These are phyloP conservation scores for Metroxylon sagu DNA, from an alignment of 176 grass and related monocot genomes.

Conservation along the genomic window DNA sequence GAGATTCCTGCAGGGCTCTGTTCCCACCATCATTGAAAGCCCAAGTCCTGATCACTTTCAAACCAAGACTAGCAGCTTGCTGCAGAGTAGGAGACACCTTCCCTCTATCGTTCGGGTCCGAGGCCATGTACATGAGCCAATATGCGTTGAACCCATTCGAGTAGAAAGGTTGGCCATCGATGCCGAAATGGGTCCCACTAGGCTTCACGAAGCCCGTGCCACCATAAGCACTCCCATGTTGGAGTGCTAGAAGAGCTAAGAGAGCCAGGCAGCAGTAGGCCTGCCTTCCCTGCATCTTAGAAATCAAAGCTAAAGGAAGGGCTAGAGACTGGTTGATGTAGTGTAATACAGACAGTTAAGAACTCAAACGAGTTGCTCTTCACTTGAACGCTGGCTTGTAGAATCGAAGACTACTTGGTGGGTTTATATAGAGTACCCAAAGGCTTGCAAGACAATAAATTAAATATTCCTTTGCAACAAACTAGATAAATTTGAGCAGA, in stretches of 20 bases:
- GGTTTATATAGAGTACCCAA: too few species aligned
- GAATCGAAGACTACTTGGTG: too few species aligned
- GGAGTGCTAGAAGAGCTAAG: conserved; percentile 5
- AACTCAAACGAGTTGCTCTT: too few species aligned
- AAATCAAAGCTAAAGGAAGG: too few species aligned
- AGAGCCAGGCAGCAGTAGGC: background rate
- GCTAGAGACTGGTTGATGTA: too few species aligned
- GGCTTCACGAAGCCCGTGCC: conserved; percentile 26
- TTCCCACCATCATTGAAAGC: conserved; percentile 75
- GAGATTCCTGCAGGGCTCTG: conserved; percentile 49
- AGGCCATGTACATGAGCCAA: conserved; percentile 81
- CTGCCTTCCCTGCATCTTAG: too few species aligned
- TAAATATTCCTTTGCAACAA: too few species aligned
- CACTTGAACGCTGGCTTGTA: too few species aligned
- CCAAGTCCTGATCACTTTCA: conserved; percentile 55
- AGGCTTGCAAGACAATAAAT: too few species aligned
- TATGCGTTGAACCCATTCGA: conserved; percentile 71
- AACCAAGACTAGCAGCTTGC: conserved; percentile 43
- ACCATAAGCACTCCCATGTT: background rate
- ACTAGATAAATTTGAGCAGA: too few species aligned
- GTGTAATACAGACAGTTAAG: too few species aligned
- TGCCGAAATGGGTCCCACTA: conserved; percentile 38
- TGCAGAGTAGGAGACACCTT: conserved; percentile 38
- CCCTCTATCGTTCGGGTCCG: conserved; percentile 28
- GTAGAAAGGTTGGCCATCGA: conserved; percentile 37